Base-by-base conservation (phyloP, 2,329 filamentous ascomycete genomes). In the Nemania diffusa region DNA sequence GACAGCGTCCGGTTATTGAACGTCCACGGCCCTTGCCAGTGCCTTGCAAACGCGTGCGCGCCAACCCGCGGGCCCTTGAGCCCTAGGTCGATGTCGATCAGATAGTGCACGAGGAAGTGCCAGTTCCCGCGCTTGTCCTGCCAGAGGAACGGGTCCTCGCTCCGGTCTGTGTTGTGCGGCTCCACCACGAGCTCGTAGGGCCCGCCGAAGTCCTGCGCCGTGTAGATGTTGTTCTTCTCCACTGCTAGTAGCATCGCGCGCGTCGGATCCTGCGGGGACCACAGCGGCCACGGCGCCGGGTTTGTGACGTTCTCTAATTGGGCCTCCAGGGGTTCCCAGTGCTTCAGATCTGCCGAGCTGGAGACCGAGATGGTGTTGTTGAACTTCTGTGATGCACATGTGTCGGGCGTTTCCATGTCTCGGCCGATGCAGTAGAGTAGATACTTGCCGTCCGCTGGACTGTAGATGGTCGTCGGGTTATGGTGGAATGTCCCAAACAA, bases 401-500 rank as follows among this genome's bases (percentile, higher is more conserved):
- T 69, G 13, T 68, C 57, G 0, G 72, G 73, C 2, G 72, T 60
- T 9, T 70, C 72, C 1, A 76, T 67, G 51, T 78, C 73, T 55
- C 74, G 76, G 4, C 83, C 83, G 44, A 84, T 85, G 24, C 78
- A 77, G 65, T 84, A 84, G 1, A 85, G 68, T 0, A 85, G 71
- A 48, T 83, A 85, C 22, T 76, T 77, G 1, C 77, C 42, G n/a
- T 85, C 82, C 0, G 78, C 79, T 0, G 79, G 79, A 34, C 81
- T 84, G 70, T 80, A 85, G 0, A 84, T 71, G 0, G 80, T 77
- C 0, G 80, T 81, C 0, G 82, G 81, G 37, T 85, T 85, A 64
- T 85, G 84, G 0, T 78, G 79, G 48, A 85, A 85, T 1, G 79
- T 79, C 1, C 76, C 74, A 2, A 79, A 78, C 0, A 85, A 72